Evolutionary conservation across 1,284 basidiomycete genomes (phyloP), one percentile per base, ranked within the genome.

Genomic region (Heterobasidion occidentale): DNA sequence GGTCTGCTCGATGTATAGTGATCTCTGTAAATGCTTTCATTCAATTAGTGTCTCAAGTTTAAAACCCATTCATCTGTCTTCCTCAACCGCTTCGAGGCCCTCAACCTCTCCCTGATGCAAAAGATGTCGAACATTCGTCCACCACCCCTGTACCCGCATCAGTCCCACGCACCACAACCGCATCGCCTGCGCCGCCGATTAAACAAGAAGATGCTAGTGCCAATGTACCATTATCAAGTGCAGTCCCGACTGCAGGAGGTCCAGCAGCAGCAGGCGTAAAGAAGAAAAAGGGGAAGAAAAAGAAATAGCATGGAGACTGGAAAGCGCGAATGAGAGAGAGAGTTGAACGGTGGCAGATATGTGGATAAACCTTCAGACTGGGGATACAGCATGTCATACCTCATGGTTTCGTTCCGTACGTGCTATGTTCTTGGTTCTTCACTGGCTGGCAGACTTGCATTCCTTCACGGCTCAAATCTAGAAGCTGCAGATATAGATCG

Each of bases 51-150:
- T 69, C 77, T 97, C 67, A 96, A 94, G 71, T 98, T 94, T 78
- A 92, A 94, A 70, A 95, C 94, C 1, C 85, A 88, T 64, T 95
- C 92, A 1, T 91, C 91, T 49, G 87, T 95, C 67, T 94, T 93
- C 72, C 83, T 98, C 61, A 95, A 96, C 75, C 87, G 94, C 62
- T 96, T 98, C 72, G 94, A 98, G 71, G 79, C 87, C 5, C 80
- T 98, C 62, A 97, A 94, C 68, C 79, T 89, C 54, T 80, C 85
- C 7, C 73, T 94, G 55, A 89, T 90, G 76, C 80, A 85, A 63
- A 88, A 87, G 70, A 93, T 93, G 86, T 86, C 84, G 66, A 91
- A 92, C 64, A 69, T 65, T 48, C 73, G 70, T 47, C 67, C 68
- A 20, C 61, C 66, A 36, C 64, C 68, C 61, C 66, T 36, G 63